Conservation (phyloP, 352 stramenopile genomes). For the Achlya hypogyna region DNA sequence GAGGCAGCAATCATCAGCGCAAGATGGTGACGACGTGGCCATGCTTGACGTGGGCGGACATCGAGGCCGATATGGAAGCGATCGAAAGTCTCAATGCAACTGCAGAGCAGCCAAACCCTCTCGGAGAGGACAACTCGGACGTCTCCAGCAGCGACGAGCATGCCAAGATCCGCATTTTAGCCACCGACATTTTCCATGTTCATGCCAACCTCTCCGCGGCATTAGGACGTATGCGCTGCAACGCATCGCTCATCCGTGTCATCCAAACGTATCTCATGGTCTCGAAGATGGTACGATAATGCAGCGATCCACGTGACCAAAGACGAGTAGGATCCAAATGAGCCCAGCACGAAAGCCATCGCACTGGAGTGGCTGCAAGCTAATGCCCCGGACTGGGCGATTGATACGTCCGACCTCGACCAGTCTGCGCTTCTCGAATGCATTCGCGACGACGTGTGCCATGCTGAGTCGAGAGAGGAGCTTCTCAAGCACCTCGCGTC, state of each 20-base stretch:
- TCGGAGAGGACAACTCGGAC: not conserved
- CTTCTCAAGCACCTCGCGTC: constrained; percentile 11
- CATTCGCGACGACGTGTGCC: constrained; percentile 17
- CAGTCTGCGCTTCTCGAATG: not conserved
- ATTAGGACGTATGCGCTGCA: not conserved
- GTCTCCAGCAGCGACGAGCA: not conserved
- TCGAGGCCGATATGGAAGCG: not conserved
- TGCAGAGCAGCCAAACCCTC: not conserved
- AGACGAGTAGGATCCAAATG: not conserved
- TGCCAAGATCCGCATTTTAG: not conserved
- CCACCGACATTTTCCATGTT: constrained; percentile 9
- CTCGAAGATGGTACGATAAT: not conserved
- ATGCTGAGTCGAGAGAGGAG: constrained; percentile 2
- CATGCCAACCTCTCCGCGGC: not conserved
- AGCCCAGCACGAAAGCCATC: not conserved
- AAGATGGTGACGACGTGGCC: not conserved
- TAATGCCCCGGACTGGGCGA: not conserved
- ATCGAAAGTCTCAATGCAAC: not conserved
- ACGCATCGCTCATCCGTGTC: constrained; percentile 11
- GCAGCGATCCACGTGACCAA: not conserved
- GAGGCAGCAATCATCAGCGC: too few species aligned
- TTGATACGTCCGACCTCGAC: not conserved
- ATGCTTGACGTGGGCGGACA: not conserved
- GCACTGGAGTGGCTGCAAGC: not conserved
- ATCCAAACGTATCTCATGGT: constrained; percentile 13